phyloP scores from a whole-genome alignment of 169 alveolate genomes.

The Plasmodium yoelii region DNA sequence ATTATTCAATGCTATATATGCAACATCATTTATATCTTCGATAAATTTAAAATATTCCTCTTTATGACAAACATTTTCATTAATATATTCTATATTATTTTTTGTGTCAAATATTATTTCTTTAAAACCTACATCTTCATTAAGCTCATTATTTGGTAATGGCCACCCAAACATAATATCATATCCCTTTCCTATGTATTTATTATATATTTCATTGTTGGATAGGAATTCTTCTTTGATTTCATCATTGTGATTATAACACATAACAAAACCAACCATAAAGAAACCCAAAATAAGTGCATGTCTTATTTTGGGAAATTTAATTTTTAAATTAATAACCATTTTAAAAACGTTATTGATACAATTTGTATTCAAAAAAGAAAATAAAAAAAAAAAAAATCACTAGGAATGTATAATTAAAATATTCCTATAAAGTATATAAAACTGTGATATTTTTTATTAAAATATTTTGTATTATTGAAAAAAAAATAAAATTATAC shows the following conservation, averaged over 20 bases:
- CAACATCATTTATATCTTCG: slow-evolving; percentile 52
- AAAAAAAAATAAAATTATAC: too few species aligned
- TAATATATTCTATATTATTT: slow-evolving; percentile 19
- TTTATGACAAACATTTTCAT: slow-evolving; percentile 26
- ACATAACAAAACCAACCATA: not conserved
- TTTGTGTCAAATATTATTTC: slow-evolving; percentile 38
- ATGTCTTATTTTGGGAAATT: not conserved
- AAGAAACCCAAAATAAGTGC: not conserved
- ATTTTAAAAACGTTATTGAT: not conserved
- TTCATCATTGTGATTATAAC: not conserved
- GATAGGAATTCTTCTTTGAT: not conserved
- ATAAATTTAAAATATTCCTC: slow-evolving; percentile 55
- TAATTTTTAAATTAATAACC: not conserved
- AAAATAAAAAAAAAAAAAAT: too few species aligned
- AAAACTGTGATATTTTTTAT: too few species aligned
- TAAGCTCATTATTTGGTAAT: slow-evolving; percentile 66
- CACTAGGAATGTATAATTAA: too few species aligned
- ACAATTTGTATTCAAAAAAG: not conserved
- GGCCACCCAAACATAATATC: slow-evolving; percentile 70
- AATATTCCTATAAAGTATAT: too few species aligned
- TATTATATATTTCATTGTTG: slow-evolving; percentile 37
- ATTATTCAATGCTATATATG: slow-evolving; percentile 52
- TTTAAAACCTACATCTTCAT: slow-evolving; percentile 59
- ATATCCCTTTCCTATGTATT: slow-evolving; percentile 66
- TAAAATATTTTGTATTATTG: too few species aligned